Evolutionary conservation across 371 early-diverging fungal species (phyloP).

Genomic region (Mortierella sp.): DNA sequence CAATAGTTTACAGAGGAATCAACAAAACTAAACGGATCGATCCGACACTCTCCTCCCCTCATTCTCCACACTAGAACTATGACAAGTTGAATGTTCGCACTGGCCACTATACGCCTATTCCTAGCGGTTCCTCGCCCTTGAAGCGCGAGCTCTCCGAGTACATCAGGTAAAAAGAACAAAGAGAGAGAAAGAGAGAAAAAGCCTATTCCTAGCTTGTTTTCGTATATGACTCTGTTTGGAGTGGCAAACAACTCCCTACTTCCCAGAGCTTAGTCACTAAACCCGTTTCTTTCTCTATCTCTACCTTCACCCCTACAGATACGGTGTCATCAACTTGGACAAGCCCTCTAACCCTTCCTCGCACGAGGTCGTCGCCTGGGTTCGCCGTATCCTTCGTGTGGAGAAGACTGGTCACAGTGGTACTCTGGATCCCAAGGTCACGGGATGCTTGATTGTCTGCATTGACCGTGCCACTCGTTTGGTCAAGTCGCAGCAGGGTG

Average conservation of each 20-base stretch:
- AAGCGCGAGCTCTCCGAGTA: conserved; percentile 92
- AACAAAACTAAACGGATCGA: no score
- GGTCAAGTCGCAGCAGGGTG: conserved; percentile 99
- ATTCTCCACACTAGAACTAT: conserved; percentile 73
- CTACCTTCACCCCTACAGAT: no score
- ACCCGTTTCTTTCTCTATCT: no score
- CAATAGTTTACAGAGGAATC: no score
- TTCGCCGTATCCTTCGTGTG: conserved; percentile 97
- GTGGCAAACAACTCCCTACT: no score
- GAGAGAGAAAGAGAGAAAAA: no score
- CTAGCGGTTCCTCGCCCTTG: conserved; percentile 92
- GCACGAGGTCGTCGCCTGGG: conserved; percentile 99
- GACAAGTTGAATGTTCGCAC: conserved; percentile 97
- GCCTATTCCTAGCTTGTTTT: conserved; percentile 5
- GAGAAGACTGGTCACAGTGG: conserved; percentile 99
- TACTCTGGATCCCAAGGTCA: conserved; percentile 99
- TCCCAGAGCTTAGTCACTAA: no score
- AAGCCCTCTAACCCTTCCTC: conserved; percentile 99
- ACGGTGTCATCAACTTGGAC: conserved; percentile 57
- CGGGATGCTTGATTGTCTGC: conserved; percentile 99
- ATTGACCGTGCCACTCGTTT: conserved; percentile 99
- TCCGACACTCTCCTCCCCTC: no score
- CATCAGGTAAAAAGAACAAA: conserved; percentile 70
- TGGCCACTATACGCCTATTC: conserved; percentile 96
- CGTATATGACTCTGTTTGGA: background rate